Conservation (phyloP, 2,329 filamentous ascomycete genomes). For the Herpotrichia juniperi region DNA sequence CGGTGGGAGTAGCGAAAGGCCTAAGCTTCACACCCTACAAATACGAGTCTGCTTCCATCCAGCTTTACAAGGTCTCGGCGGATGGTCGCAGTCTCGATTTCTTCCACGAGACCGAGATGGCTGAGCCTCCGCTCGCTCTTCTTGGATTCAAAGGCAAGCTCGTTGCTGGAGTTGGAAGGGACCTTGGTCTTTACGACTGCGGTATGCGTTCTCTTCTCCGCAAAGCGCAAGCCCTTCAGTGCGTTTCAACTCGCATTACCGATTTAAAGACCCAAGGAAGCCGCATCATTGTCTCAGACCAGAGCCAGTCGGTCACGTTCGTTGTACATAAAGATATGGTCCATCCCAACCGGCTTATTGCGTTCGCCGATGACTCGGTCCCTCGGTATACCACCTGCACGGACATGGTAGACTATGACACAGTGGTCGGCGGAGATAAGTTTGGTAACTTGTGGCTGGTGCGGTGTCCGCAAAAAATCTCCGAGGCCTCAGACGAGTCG, state of each 20-base stretch:
- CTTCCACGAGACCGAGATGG: conserved; percentile 93
- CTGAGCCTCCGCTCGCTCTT: conserved; percentile 87
- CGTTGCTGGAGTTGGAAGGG: conserved; percentile 81
- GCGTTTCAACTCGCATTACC: conserved; percentile 81
- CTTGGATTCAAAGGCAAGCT: conserved; percentile 91
- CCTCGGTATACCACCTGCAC: conserved; percentile 89
- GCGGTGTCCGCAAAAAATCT: conserved; percentile 83
- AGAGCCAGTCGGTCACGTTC: conserved; percentile 89
- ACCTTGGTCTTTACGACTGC: conserved; percentile 87
- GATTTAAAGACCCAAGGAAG: conserved; percentile 88
- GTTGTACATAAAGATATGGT: conserved; percentile 82
- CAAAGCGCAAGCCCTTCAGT: conserved; percentile 79
- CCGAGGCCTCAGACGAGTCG: conserved; percentile 89
- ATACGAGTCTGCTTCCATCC: conserved; percentile 80
- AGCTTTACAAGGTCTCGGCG: conserved; percentile 89
- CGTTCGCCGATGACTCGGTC: conserved; percentile 89
- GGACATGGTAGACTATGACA: conserved; percentile 97
- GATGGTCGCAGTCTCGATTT: conserved; percentile 90
- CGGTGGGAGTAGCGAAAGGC: conserved; percentile 93
- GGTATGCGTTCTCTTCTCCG: conserved; percentile 91
- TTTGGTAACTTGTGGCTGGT: conserved; percentile 97
- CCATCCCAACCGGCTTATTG: conserved; percentile 87
- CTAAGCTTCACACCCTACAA: conserved; percentile 75
- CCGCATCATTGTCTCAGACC: conserved; percentile 89
- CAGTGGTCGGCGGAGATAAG: conserved; percentile 91